Base-by-base conservation (phyloP, 1,284 basidiomycete species). In the Rhodotorula sp. region DNA sequence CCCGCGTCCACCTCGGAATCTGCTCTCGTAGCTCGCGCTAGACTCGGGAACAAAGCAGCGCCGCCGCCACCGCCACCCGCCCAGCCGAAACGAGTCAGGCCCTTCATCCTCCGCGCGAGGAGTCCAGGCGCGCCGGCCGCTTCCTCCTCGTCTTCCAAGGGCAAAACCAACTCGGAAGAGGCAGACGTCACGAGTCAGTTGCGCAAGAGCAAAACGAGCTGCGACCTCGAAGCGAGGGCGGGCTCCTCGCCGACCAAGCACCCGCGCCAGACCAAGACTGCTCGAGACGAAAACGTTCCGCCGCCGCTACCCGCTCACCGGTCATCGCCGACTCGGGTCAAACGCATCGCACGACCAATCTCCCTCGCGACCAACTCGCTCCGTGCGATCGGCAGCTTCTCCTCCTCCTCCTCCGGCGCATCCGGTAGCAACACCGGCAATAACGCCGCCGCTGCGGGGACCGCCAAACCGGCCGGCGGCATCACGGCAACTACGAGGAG, bases 121-220 rank as follows among this genome's bases (percentile, higher is more conserved):
- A 55, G 23, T 28, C 14, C 54, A 6, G 26, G 21, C 26, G 16
- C 54, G 26, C n/a, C 26, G 10, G 19, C 49, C 18, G 1, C 18
- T 18, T 50, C 57, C 15, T 38, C 38, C 38, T 43, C 57, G 12
- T n/a, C 59, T n/a, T 4, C 45, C 18, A 21, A 28, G 47, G 45
- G 6, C 8, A 14, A 34, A 34, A 15, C 26, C 16, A 12, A 38
- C 12, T 50, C 21, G 16, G 12, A 6, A 45, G 18, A n/a, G 7
- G n/a, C 26, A 5, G 50, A 63, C 0, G n/a, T 0, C 2, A 14
- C 12, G 5, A 43, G 54, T 26, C 26, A 19, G 2, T 18, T 63
- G n/a, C 28, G 54, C n/a, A 63, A 56, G 54, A 63, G 62, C 62
- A 56, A 56, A 34, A 63, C 62, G 26, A 63, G 54, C 38, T 28